Evolutionary conservation across 2,329 filamentous ascomycete genomes (phyloP), one percentile per base, ranked within the genome.

Genomic region (Colletotrichum spinosum): DNA sequence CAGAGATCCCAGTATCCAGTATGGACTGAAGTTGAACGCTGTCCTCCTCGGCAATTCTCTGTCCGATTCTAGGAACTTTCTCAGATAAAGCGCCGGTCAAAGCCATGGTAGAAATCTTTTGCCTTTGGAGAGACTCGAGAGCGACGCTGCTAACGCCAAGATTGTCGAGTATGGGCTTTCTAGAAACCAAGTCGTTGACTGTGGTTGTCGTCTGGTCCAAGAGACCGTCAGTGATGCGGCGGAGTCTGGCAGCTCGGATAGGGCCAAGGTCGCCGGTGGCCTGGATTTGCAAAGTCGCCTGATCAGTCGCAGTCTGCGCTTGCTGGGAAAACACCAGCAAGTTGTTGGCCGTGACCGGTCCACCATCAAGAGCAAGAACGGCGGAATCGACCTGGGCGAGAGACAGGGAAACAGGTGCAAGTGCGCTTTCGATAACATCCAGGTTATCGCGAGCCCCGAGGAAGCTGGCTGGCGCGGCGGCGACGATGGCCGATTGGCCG

Each of bases 151-250:
- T 71, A 42, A 70, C 72, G 44, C 72, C 72, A 33, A 73, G 68
- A 63, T 70, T 65, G 62, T 73, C 72, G 25, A 73, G 69, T 12
- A 64, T 48, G 13, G 71, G 64, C 68, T 73, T 73, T 66, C 73
- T 71, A 55, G 65, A 65, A 37, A 67, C 67, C 46, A 73, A 54
- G 41, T 67, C 67, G 25, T 46, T 44, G 53, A 71, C 65, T 4
- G 69, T 71, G 15, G 58, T 68, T 25, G 71, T 68, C 38, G 71
- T 72, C 15, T 70, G 56, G 33, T 65, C 60, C 38, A 69, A 62
- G 15, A 73, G 71, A 11, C 39, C 62, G 37, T 53, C 58, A 13
- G 71, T 70, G 35, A 67, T 67, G 48, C 70, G 55, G 50, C 72
- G 53, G 37, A 70, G 67, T 33, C 62, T 55, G 52, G 72, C 53